Conservation (phyloP, 768 basidiomycete genomes). For the Pisolithus albus region DNA sequence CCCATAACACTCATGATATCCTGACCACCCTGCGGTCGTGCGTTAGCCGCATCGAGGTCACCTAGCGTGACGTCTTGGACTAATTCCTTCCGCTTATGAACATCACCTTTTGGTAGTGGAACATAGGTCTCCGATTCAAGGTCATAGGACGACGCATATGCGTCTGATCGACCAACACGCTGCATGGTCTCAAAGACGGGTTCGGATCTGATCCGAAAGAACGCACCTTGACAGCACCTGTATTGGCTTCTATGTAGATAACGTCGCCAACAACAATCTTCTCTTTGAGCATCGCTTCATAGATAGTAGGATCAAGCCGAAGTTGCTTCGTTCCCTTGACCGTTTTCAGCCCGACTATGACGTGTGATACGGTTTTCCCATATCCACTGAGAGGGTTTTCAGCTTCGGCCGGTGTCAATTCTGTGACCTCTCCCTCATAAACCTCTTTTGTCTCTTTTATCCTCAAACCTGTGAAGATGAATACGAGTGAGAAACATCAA, state of each 20-base stretch:
- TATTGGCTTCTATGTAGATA: conserved; percentile 89
- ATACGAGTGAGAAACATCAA: background rate
- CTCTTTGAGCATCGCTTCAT: conserved; percentile 96
- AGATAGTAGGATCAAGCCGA: conserved; percentile 88
- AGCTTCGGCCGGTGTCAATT: conserved; percentile 90
- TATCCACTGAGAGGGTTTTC: conserved; percentile 97
- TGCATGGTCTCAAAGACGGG: conserved; percentile 24
- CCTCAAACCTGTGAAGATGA: conserved; percentile 52
- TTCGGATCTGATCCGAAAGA: background rate
- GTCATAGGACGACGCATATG: conserved; percentile 96
- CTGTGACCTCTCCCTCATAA: conserved; percentile 97
- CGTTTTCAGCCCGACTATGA: conserved; percentile 92
- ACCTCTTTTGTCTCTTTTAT: conserved; percentile 99
- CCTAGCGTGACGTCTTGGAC: conserved; percentile 94
- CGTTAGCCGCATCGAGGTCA: conserved; percentile 94
- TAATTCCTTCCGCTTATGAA: conserved; percentile 92
- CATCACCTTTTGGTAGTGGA: conserved; percentile 92
- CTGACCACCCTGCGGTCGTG: conserved; percentile 91
- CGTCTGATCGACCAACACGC: conserved; percentile 95
- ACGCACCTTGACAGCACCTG: conserved; percentile 87
- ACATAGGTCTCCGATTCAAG: conserved; percentile 98
- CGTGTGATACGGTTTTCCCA: conserved; percentile 98
- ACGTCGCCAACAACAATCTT: conserved; percentile 96
- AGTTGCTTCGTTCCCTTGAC: conserved; percentile 91
- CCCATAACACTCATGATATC: conserved; percentile 99